These are phyloP conservation scores for Podospora bellae-mahoneyi DNA, from an alignment of 495 filamentous ascomycete genomes.

Conservation along the genomic window DNA sequence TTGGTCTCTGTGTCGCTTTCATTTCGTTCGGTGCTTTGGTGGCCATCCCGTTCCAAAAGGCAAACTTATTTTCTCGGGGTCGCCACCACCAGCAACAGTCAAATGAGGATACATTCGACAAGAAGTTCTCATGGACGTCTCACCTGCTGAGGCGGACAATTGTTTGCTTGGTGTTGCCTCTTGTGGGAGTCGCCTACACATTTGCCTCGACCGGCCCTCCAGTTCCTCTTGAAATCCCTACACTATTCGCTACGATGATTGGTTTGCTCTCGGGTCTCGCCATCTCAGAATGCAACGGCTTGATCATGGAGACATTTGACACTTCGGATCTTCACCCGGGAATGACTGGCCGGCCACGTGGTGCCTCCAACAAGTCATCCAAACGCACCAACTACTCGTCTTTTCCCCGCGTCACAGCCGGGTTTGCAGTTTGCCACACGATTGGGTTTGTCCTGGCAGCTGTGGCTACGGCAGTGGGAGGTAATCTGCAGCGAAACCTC, in stretches of 20 bases:
- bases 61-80: conserved; percentile 59
- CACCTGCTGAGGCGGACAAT: conserved; percentile 65
- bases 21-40: conserved; percentile 63
- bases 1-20: conserved; percentile 60
- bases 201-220: conserved; percentile 57
- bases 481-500: conserved; percentile 55
- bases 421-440: conserved; percentile 64
- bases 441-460: conserved; percentile 64
- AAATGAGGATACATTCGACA: conserved; percentile 53
- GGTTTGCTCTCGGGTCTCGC: conserved; percentile 68
- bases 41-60: conserved; percentile 68
- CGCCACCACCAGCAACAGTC: conserved; percentile 55
- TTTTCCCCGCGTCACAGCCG: conserved; percentile 67
- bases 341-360: conserved; percentile 55
- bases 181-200: conserved; percentile 63
- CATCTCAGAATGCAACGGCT: conserved; percentile 69
- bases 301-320: conserved; percentile 80
- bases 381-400: conserved; percentile 64
- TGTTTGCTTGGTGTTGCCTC: conserved; percentile 61
- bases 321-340: conserved; percentile 64
- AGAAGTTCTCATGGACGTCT: conserved; percentile 59
- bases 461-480: conserved; percentile 59
- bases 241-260: conserved; percentile 62
- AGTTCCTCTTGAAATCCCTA: conserved; percentile 57
- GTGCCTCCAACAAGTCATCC: conserved; percentile 42